phyloP scores from a whole-genome alignment of 208 protist genomes.

The Wallacemonas collosoma region DNA sequence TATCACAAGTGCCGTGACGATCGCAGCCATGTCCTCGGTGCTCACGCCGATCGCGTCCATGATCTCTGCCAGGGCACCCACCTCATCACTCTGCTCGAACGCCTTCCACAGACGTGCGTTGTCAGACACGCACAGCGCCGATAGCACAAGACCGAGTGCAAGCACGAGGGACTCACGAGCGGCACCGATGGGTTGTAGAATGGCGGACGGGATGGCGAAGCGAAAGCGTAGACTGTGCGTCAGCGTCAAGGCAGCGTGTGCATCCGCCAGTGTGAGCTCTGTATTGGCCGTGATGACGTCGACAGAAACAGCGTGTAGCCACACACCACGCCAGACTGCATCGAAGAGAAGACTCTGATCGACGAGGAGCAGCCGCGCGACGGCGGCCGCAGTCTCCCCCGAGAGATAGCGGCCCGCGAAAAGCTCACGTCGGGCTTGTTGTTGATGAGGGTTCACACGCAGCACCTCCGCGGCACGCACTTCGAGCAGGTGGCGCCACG shows the following conservation, averaged over 20 bases:
- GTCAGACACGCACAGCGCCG: slow-evolving; percentile 38
- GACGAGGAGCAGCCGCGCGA: slow-evolving; percentile 58
- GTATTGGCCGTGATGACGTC: neutral
- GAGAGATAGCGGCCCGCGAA: slow-evolving; percentile 57
- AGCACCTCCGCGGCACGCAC: slow-evolving; percentile 23
- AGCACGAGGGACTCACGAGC: slow-evolving; percentile 43
- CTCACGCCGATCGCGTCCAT: slow-evolving; percentile 39
- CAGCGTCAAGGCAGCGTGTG: slow-evolving; percentile 24
- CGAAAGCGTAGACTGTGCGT: slow-evolving; percentile 52
- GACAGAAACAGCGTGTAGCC: slow-evolving; percentile 22
- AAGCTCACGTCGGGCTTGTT: slow-evolving; percentile 61
- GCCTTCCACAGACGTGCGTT: slow-evolving; percentile 21
- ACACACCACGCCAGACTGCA: slow-evolving; percentile 41
- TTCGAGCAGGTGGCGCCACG: slow-evolving; percentile 10
- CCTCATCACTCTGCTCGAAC: slow-evolving; percentile 27
- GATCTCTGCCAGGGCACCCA: slow-evolving; percentile 40
- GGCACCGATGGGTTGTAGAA: slow-evolving; percentile 28
- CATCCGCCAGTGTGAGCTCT: slow-evolving; percentile 1
- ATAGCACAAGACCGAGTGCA: slow-evolving; percentile 36
- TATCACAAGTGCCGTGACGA: slow-evolving; percentile 51
- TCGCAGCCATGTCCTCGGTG: slow-evolving; percentile 33
- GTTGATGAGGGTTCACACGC: slow-evolving; percentile 36
- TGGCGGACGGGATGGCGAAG: slow-evolving; percentile 47
- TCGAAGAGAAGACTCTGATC: slow-evolving; percentile 35
- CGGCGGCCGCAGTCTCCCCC: slow-evolving; percentile 37